A percentile compares a stretch with the other conserved stretches of the same genome.
These are phyloP conservation scores for Podaxis sp. DNA, from an alignment of 768 basidiomycete species.

Conservation along the genomic window DNA sequence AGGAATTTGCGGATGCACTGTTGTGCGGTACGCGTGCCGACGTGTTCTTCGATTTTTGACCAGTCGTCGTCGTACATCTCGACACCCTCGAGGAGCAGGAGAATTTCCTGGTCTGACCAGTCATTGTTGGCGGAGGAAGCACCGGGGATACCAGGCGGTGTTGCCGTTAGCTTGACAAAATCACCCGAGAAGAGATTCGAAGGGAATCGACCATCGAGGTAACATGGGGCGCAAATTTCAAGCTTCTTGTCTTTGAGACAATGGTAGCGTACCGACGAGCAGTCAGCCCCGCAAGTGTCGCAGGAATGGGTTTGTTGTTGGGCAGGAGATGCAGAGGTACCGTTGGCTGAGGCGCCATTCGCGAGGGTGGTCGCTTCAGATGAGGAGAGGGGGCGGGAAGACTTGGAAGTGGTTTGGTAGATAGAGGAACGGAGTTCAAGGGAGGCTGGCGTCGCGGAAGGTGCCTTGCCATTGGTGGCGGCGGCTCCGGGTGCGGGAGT, in stretches of 20 bases:
- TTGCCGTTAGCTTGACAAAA: constrained; percentile 80
- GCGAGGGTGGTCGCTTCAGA: constrained; percentile 67
- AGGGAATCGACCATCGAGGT: constrained; percentile 95
- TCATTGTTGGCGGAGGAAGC: constrained; percentile 49
- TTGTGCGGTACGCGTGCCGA: constrained; percentile 86
- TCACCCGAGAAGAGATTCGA: constrained; percentile 95
- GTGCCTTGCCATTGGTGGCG: constrained; percentile 21
- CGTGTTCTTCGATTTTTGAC: constrained; percentile 89
- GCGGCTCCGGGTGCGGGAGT: constrained; percentile 24
- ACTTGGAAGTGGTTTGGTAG: constrained; percentile 84
- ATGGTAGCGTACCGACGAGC: constrained; percentile 85
- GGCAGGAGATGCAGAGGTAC: constrained; percentile 40
- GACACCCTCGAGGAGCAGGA: constrained; percentile 89
- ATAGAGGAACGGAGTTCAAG: constrained; percentile 87
- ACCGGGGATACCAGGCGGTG: constrained; percentile 37
- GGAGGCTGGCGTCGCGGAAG: constrained; percentile 55
- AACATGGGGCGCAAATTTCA: constrained; percentile 89
- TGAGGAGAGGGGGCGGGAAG: constrained; percentile 67
- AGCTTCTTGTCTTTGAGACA: constrained; percentile 90
- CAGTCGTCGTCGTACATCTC: constrained; percentile 99
- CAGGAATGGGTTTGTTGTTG: constrained; percentile 64
- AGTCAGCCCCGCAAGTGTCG: constrained; percentile 95
- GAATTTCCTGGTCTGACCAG: constrained; percentile 90
- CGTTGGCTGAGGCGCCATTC: constrained; percentile 54
- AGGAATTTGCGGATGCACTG: constrained; percentile 97